Percentiles rank a stretch among this genome's conserved stretches.
phyloP scores from a whole-genome alignment of 1,284 basidiomycete genomes.

The Afroboletus lepidellus region DNA sequence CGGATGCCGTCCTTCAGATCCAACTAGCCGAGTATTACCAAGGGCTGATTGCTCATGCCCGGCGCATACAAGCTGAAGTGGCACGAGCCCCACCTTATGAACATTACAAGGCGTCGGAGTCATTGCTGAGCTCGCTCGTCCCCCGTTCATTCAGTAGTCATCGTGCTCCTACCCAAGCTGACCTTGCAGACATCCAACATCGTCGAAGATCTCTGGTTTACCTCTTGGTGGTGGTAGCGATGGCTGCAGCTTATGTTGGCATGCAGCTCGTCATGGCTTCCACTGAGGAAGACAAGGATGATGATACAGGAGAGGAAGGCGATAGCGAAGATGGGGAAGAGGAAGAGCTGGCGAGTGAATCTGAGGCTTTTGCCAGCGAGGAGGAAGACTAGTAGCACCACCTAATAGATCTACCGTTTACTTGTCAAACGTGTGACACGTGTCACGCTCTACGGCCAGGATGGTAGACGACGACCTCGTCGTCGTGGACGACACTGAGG shows the following conservation, averaged over 20 bases:
- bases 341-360: constrained; percentile 8
- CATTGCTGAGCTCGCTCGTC: constrained; percentile 24
- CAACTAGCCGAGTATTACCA: constrained; percentile 57
- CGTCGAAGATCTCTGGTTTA: constrained; percentile 38
- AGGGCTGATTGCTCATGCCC: constrained; percentile 53
- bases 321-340: constrained; percentile 8
- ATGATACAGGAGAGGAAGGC: not conserved
- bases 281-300: not conserved
- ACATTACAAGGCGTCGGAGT: constrained; percentile 12
- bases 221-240: constrained; percentile 27
- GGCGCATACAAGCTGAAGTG: constrained; percentile 42
- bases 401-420: not conserved
- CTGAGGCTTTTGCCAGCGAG: constrained; percentile 5
- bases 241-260: constrained; percentile 4
- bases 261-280: not conserved
- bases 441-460: constrained; percentile 13
- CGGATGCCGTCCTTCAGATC: constrained; percentile 55
- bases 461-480: constrained; percentile 63
- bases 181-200: constrained; percentile 36
- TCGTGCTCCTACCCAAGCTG: constrained; percentile 3
- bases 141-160: constrained; percentile 11
- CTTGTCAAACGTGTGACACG: constrained; percentile 10
- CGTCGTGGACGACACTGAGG: constrained; percentile 58
- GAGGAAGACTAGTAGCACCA: constrained; percentile 12
- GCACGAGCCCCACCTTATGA: constrained; percentile 24